Evolutionary conservation across 352 stramenopile genomes (phyloP).

Genomic region (Phytopythium chamaehyphon): DNA sequence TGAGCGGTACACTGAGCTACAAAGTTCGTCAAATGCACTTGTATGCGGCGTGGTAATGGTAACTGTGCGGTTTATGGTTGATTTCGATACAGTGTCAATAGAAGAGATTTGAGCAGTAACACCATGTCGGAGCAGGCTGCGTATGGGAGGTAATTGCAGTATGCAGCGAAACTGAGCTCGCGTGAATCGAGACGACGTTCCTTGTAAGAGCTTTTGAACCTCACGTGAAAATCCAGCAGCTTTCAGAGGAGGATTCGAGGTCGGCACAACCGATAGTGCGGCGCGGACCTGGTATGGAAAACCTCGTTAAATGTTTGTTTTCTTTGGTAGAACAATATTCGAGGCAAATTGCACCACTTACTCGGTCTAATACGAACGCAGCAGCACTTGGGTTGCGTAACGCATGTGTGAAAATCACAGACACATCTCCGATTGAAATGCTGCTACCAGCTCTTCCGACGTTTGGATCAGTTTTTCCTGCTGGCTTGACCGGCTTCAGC

Average conservation of each 20-base stretch:
- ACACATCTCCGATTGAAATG: constrained; percentile 35
- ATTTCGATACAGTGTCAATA: neutral
- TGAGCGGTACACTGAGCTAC: constrained; percentile 43
- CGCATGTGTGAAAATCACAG: constrained; percentile 48
- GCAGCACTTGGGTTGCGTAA: constrained; percentile 41
- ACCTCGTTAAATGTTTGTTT: neutral
- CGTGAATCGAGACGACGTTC: constrained; percentile 33
- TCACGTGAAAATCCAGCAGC: constrained; percentile 11
- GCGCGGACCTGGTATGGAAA: constrained; percentile 32
- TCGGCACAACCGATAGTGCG: constrained; percentile 36
- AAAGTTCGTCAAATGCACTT: constrained; percentile 50
- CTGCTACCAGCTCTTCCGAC: neutral
- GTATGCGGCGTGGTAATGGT: constrained; percentile 29
- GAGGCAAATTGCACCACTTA: constrained; percentile 14
- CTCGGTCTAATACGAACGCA: constrained; percentile 50
- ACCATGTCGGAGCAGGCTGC: constrained; percentile 29
- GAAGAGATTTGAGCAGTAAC: constrained; percentile 6
- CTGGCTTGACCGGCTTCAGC: constrained; percentile 6
- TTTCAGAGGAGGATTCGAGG: constrained; percentile 3
- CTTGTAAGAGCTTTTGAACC: constrained; percentile 13
- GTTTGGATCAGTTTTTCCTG: neutral
- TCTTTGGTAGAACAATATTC: neutral
- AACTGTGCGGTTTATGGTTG: neutral
- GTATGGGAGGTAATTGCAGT: constrained; percentile 36
- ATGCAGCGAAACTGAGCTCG: constrained; percentile 42